Conservation (phyloP, 208 protist species). For the Trypanosoma brucei region DNA sequence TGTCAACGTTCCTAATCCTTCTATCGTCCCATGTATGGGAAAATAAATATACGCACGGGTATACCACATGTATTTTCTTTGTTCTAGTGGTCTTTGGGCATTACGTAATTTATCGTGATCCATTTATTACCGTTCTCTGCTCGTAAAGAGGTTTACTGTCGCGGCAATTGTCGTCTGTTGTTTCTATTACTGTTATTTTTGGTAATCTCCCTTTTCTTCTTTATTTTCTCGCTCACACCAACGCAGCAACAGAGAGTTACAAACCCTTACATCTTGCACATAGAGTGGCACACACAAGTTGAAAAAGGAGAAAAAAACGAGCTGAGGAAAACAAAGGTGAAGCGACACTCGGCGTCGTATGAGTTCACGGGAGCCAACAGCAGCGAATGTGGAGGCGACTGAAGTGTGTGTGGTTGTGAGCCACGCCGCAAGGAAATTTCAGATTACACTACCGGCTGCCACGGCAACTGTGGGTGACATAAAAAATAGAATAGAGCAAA, state of each 20-base stretch:
- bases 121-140: too few relatives aligned
- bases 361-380: not conserved
- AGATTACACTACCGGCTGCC: conserved; percentile 6
- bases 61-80: too few relatives aligned
- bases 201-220: conserved; percentile 1
- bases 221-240: not conserved
- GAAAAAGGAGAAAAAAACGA: conserved; percentile 1
- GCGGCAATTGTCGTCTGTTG: not conserved
- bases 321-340: not conserved
- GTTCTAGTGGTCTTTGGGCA: too few relatives aligned
- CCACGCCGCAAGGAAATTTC: conserved; percentile 7
- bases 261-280: too few relatives aligned
- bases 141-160: not conserved
- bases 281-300: too few relatives aligned
- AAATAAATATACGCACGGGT: too few relatives aligned
- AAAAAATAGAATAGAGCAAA: conserved; percentile 33
- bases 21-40: too few relatives aligned
- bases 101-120: too few relatives aligned
- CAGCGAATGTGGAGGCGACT: not conserved
- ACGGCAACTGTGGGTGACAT: conserved; percentile 41
- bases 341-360: not conserved
- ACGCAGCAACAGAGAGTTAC: not conserved
- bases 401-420: conserved; percentile 19
- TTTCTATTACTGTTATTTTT: not conserved
- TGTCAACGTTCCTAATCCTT: too few relatives aligned